Evolutionary conservation across 2,329 filamentous ascomycete genomes (phyloP).

Genomic region (Tolypocladium ophioglossoides): DNA sequence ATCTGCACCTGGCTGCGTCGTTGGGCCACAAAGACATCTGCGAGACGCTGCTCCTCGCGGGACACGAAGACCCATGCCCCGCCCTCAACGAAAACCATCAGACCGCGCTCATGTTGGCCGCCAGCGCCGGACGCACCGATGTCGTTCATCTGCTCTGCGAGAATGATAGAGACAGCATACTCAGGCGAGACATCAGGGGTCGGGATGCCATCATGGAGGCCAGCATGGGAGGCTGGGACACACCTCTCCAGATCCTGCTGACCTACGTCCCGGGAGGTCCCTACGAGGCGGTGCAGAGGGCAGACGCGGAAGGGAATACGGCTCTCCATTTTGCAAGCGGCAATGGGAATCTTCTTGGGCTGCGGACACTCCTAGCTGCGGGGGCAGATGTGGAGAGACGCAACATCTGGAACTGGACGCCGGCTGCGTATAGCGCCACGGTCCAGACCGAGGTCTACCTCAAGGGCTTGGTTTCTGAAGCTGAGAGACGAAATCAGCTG

Average conservation of each 20-base stretch:
- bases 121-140: slow-evolving; percentile 57
- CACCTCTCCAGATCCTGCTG: slow-evolving; percentile 52
- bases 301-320: slow-evolving; percentile 70
- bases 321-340: slow-evolving; percentile 79
- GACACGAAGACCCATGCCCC: slow-evolving; percentile 64
- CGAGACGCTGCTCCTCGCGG: slow-evolving; percentile 57
- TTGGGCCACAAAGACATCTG: slow-evolving; percentile 62
- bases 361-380: slow-evolving; percentile 66
- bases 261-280: slow-evolving; percentile 49
- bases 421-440: slow-evolving; percentile 72
- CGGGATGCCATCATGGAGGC: slow-evolving; percentile 64
- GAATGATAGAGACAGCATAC: slow-evolving; percentile 50
- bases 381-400: slow-evolving; percentile 63
- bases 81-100: slow-evolving; percentile 71
- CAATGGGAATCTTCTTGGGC: slow-evolving; percentile 66
- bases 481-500: slow-evolving; percentile 43
- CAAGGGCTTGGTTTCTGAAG: slow-evolving; percentile 63
- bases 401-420: slow-evolving; percentile 74
- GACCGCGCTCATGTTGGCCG: slow-evolving; percentile 73
- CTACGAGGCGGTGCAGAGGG: slow-evolving; percentile 39
- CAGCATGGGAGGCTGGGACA: slow-evolving; percentile 49
- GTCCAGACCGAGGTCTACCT: slow-evolving; percentile 80
- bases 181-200: slow-evolving; percentile 55
- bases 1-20: slow-evolving; percentile 68
- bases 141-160: slow-evolving; percentile 63